Conservation (phyloP, 2,329 filamentous ascomycete species). For the Pezicula radicicola region DNA sequence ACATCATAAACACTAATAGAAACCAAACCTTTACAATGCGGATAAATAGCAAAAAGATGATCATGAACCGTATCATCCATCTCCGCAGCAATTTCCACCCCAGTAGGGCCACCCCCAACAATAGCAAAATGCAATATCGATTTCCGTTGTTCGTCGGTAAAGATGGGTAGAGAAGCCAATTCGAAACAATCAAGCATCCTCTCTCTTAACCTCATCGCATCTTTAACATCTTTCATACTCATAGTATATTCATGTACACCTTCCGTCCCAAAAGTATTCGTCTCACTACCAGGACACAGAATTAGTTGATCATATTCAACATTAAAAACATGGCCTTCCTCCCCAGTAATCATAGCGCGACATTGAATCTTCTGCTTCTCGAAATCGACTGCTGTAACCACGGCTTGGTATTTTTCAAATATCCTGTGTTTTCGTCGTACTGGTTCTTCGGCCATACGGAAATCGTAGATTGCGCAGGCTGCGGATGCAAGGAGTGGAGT, state of each 20-base stretch:
- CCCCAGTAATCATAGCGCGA: constrained; percentile 30
- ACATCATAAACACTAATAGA: constrained; percentile 73
- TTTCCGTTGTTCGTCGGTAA: constrained; percentile 48
- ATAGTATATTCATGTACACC: constrained; percentile 77
- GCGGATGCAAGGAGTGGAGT: constrained; percentile 42
- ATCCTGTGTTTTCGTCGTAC: constrained; percentile 31
- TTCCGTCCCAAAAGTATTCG: constrained; percentile 73
- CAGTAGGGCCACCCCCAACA: constrained; percentile 68
- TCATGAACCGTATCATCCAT: constrained; percentile 69
- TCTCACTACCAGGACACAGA: constrained; percentile 36
- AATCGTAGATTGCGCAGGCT: constrained; percentile 41
- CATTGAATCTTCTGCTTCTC: constrained; percentile 30
- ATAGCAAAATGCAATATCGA: constrained; percentile 71
- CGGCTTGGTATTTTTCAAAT: constrained; percentile 36
- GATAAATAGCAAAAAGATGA: constrained; percentile 62
- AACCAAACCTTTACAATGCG: constrained; percentile 52
- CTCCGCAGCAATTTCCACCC: constrained; percentile 70
- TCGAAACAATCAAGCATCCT: constrained; percentile 65
- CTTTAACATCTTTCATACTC: constrained; percentile 79
- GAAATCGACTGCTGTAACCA: constrained; percentile 35
- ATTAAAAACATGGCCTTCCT: constrained; percentile 26
- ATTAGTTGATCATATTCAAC: constrained; percentile 39
- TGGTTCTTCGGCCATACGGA: constrained; percentile 41
- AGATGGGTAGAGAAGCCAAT: constrained; percentile 60
- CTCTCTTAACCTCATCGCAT: constrained; percentile 66